phyloP scores from a whole-genome alignment of 1,284 basidiomycete genomes.

The Mixia osmundae region DNA sequence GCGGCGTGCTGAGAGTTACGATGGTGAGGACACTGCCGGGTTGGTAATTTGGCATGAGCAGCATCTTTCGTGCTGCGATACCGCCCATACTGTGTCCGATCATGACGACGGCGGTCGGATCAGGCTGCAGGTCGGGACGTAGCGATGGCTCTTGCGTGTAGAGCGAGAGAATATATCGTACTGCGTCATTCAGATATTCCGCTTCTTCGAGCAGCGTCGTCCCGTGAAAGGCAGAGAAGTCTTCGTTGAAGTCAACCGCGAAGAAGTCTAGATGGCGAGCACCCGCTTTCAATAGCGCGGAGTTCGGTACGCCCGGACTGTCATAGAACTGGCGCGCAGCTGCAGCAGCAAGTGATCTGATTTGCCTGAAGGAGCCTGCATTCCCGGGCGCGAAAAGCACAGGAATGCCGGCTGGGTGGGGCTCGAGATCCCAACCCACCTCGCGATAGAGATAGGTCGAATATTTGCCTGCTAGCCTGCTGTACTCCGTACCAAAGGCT shows the following conservation, averaged over 20 bases:
- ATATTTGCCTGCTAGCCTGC: slow-evolving; percentile 42
- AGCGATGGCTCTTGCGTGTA: slow-evolving; percentile 30
- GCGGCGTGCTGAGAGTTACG: slow-evolving; percentile 86
- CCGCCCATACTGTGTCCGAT: slow-evolving; percentile 99
- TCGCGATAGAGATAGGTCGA: slow-evolving; percentile 78
- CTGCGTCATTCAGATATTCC: slow-evolving; percentile 43
- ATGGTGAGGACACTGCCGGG: slow-evolving; percentile 38
- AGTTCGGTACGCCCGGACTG: slow-evolving; percentile 25
- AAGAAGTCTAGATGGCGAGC: slow-evolving; percentile 45
- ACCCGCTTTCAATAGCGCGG: slow-evolving; percentile 20
- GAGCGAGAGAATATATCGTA: slow-evolving; percentile 49
- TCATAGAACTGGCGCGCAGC: slow-evolving; percentile 53
- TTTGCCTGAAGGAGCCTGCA: slow-evolving; percentile 82
- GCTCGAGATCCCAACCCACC: slow-evolving; percentile 45
- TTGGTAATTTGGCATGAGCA: slow-evolving; percentile 32
- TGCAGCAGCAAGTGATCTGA: slow-evolving; percentile 80
- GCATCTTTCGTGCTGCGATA: slow-evolving; percentile 45
- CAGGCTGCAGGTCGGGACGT: slow-evolving; percentile 8
- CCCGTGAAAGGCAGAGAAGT: slow-evolving; percentile 85
- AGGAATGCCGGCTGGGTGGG: slow-evolving; percentile 37
- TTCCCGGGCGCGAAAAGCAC: slow-evolving; percentile 94
- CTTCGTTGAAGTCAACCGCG: slow-evolving; percentile 80
- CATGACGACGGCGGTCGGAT: slow-evolving; percentile 33
- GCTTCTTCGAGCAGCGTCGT: slow-evolving; percentile 66
- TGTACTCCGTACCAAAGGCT: slow-evolving; percentile 24